Base-by-base conservation (phyloP, 495 filamentous ascomycete genomes). In the Penicillium alfredii region DNA sequence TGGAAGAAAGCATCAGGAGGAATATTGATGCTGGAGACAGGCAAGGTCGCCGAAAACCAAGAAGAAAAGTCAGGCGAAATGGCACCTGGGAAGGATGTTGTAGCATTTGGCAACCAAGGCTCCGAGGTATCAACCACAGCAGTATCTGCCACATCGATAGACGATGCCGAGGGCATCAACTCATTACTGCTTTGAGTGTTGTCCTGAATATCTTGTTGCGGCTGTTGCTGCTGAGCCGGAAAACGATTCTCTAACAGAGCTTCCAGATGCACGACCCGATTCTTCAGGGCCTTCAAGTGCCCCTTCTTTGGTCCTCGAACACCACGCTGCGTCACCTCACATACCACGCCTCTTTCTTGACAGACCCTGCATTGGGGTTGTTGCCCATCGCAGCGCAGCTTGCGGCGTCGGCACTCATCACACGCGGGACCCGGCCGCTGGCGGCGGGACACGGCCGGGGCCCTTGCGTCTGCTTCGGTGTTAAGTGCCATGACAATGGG, bases 221-320 rank as follows among this genome's bases (percentile, higher is more conserved):
- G n/a, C n/a, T n/a, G n/a, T 18, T 17, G 17, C 38, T 33, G 30
- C 8, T 35, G 16, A n/a, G n/a, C 17, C 19, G 19, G 27, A 8
- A 25, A 17, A 13, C 23, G 19, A 24, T 16, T 21, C 21, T 41
- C 30, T 9, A 42, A 24, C 26, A 42, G 29, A 6, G 37, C 28
- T 15, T 40, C 32, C 4, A 43, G 24, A 4, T 40, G 29, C 5
- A 23, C 8, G 10, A 44, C 9, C 5, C 39, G 38, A 23, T 36
- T 33, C 13, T 44, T 35, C 24, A 74, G 55, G 0, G 67, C 68
- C 20, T 72, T 68, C 34, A 75, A 54, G 32, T 75, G 66, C 10
- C 74, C 72, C 33, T 71, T 75, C 36, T 74, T 71, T 0, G 74
- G 74, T 0, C 74, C 73, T 6, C 74, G 52, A 16, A 62, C 58